These are phyloP conservation scores for Daucus carota DNA, from an alignment of 129 eudicot species.

Conservation along the genomic window DH1_v3.0 NC_030383.2:7929501-7930000, in stretches of 20 bases:
- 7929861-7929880: background rate
- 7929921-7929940: background rate
- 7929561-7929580: background rate
- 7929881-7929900: background rate
- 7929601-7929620: background rate
- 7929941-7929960: background rate
- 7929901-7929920: no score
- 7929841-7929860: background rate
- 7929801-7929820: background rate
- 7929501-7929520: background rate
- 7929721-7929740: background rate
- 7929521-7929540: background rate
- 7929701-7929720: background rate
- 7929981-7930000: background rate
- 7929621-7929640: background rate
- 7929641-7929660: background rate
- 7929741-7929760: no score
- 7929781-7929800: no score
- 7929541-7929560: background rate
- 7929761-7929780: no score
- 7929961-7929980: background rate
- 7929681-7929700: background rate
- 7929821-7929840: background rate
- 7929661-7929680: background rate
- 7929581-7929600: background rate